Base-by-base conservation (phyloP, 768 basidiomycete species). In the Boletus edulis region DNA sequence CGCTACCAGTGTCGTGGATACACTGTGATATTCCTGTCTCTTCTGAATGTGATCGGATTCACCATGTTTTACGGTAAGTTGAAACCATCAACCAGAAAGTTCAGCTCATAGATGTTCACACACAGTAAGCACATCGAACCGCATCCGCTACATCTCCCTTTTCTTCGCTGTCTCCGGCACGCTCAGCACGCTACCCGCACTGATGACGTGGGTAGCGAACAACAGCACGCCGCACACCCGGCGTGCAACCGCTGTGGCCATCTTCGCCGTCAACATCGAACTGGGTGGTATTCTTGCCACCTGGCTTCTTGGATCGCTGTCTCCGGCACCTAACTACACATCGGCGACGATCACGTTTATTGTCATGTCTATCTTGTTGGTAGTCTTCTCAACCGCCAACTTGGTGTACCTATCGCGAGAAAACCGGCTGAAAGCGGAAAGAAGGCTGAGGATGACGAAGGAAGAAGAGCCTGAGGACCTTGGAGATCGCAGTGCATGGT, bases 401-500 rank as follows among this genome's bases (percentile, higher is more conserved):
- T 4, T 52, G 45, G 35, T 12, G 5, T 40, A 46, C 38, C 18
- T 52, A 4, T 12, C 14, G 38, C 45, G 38, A 29, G 10, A 46
- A 31, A 52, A 40, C 15, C 29, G 20, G 7, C 31, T 45, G 27
- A 52, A 52, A 52, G 44, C 27, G 13, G 57, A 47, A 37, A 67
- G 66, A 40, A 72, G 80, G 55, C 62, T 60, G 32, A 68, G 34
- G 24, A 68, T 66, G 47, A 49, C 52, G 1, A 67, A 67, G 35
- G 64, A 61, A 8, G 70, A 76, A 12, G 82, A 82, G 59, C 59
- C 65, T 6, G 62, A 69, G 5, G 73, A 74, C 2, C 64, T 81
- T 44, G 81, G 81, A 4, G 81, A 83, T 63, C 67, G 64, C 49
- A 80, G 77, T 50, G 81, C 81, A 1, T 83, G 81, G 81, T 83